Evolutionary conservation across 768 basidiomycete genomes (phyloP).

Genomic region (Pleurotus pulmonarius): DNA sequence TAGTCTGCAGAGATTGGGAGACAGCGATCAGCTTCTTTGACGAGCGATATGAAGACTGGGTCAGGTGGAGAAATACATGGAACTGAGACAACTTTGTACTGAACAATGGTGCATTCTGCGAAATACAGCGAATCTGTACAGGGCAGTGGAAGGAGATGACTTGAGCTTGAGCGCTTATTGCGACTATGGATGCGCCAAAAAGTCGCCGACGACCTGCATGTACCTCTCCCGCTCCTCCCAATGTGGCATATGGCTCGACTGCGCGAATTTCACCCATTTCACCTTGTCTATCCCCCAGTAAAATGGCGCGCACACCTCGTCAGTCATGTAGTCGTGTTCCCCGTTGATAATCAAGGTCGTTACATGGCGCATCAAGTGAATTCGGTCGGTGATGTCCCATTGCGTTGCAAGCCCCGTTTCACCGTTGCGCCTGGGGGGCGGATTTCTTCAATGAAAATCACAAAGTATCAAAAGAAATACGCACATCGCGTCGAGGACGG

Average conservation of each 20-base stretch:
- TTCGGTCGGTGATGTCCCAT: constrained; percentile 22
- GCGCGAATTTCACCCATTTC: constrained; percentile 26
- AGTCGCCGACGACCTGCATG: constrained; percentile 21
- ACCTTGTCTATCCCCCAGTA: constrained; percentile 23
- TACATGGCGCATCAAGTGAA: constrained; percentile 19
- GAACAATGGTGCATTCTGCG: too few species aligned
- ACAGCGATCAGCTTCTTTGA: constrained; percentile 8
- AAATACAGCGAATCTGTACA: too few species aligned
- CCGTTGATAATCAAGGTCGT: constrained; percentile 32
- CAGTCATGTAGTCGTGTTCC: constrained; percentile 32
- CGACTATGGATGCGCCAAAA: constrained; percentile 11
- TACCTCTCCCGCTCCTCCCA: constrained; percentile 28
- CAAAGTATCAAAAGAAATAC: constrained; percentile 1
- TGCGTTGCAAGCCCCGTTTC: constrained; percentile 22
- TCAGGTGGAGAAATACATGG: constrained; percentile 2
- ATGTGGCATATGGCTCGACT: constrained; percentile 27
- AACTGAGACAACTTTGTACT: not conserved
- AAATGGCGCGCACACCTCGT: constrained; percentile 28
- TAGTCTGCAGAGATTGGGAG: constrained; percentile 13
- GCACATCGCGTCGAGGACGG: constrained; percentile 32
- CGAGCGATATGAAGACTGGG: constrained; percentile 2
- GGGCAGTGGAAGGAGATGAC: too few species aligned
- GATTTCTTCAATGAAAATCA: not conserved
- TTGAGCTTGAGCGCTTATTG: not conserved
- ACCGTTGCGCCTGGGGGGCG: constrained; percentile 19